Percentiles rank a stretch among this genome's conserved stretches.
phyloP scores from a whole-genome alignment of 2,329 filamentous ascomycete genomes.

The Dothiorella sarmentorum region DNA sequence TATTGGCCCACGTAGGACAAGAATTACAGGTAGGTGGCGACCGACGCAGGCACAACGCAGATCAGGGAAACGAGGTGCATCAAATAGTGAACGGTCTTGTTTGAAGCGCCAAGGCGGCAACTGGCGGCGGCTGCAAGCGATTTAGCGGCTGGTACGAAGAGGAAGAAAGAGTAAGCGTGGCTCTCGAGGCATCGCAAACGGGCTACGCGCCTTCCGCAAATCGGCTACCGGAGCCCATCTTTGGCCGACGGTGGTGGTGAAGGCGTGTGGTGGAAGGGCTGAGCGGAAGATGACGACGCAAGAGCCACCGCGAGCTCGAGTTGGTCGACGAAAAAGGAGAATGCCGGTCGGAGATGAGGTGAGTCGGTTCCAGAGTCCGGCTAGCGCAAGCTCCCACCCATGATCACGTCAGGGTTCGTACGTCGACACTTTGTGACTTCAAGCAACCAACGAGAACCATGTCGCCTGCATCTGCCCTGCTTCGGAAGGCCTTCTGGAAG shows the following conservation, averaged over 20 bases:
- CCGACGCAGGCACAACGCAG: no score
- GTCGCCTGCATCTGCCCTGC: not conserved
- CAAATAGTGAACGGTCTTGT: not conserved
- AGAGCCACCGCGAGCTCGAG: not conserved
- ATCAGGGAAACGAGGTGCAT: not conserved
- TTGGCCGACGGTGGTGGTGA: not conserved
- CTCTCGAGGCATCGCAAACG: not conserved
- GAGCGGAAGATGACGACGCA: no score
- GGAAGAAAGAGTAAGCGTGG: not conserved
- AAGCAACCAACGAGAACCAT: not conserved
- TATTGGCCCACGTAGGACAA: not conserved
- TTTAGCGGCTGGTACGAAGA: not conserved
- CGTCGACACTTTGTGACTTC: no score
- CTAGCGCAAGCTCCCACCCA: not conserved
- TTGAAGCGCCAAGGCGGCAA: not conserved
- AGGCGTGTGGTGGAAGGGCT: not conserved
- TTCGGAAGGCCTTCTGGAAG: no score
- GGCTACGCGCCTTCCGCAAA: not conserved
- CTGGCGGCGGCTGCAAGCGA: slow-evolving; percentile 6
- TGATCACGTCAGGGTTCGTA: slow-evolving; percentile 3
- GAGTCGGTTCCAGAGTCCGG: not conserved
- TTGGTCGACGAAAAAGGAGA: not conserved
- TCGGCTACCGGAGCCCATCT: not conserved
- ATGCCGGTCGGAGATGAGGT: slow-evolving; percentile 9
- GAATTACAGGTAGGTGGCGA: not conserved